Base-by-base conservation (phyloP, 2,329 filamentous ascomycete genomes). In the Colletotrichum neosansevieriae region DNA sequence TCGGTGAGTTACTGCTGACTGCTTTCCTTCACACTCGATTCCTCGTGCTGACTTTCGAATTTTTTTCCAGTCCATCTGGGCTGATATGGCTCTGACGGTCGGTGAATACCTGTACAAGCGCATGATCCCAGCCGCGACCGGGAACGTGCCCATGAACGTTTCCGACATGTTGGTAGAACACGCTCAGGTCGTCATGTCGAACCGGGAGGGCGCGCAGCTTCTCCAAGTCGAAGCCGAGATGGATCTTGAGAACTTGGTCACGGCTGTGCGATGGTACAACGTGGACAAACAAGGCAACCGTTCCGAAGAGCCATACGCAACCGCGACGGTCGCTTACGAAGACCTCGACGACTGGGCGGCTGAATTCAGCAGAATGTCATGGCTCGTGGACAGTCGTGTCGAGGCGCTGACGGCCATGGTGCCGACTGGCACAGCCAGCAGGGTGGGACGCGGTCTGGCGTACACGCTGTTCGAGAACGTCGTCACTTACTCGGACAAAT, bases 361-460 rank as follows among this genome's bases (percentile, higher is more conserved):
- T 19, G 82, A 86, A 49, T 90, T 87, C 87, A 76, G 80, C 45
- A 86, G 86, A 36, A 83, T 82, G 63, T 80, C 85, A 45, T 90
- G 24, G n/a, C 58, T 61, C 47, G 58, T 61, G 4, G 13, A 6
- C 12, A 11, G 13, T 6, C 58, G 58, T 34, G n/a, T 61, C 47
- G 58, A 53, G 11, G 21, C 32, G 19, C 47, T 61, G 3, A 10
- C 15, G 36, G 29, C 29, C 13, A 10, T 6, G 13, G 47, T 12
- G 36, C 12, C 9, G 7, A 10, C 11, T 9, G 29, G 42, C 17
- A 17, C 3, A 10, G 45, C 58, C 11, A 61, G 34, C 58, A 3
- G 47, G 9, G n/a, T 61, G 2, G 6, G 34, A 7, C 34, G 58
- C 21, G 10, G 45, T n/a, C 24, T 61, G 36, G 58, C 58, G 9